Evolutionary conservation across 208 protist species (phyloP), one percentile per base, ranked within the genome.

Genomic region (Leishmania tarentolae): DNA sequence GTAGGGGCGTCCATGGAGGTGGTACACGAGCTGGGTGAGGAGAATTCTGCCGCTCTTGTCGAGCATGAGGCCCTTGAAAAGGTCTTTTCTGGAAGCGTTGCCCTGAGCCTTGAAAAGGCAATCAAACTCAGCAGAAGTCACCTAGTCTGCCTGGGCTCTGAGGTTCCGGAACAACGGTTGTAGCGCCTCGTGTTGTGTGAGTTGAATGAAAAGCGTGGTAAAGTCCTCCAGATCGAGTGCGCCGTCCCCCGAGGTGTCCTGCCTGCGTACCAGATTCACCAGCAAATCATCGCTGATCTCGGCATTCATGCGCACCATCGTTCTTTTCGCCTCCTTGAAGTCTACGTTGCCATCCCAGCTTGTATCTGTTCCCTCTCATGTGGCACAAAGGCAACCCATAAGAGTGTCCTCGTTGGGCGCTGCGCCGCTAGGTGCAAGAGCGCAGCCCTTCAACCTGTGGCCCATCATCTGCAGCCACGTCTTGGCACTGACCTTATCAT

Each of bases 191-290:
- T 85, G 79, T 46, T 84, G 57, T 31, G 86, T 83, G 44, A 92
- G 79, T n/a, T 81, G 57, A 31, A 87, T 77, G 77, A 88, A 95
- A 50, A 95, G 80, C 13, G 52, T 83, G 2, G 71, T 83, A 77
- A 93, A 95, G 76, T 93, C 90, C 35, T 88, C 80, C 57, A 89
- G 77, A 61, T 90, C 76, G n/a, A 95, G 84, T 17, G 75, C 70
- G 28, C 81, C 86, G 61, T 92, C 90, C 6, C 85, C 78, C 15
- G 85, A 90, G 40, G 40, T 61, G 79, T 90, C 90, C 79, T 87
- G 86, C n/a, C 82, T 50, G 40, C 66, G 57, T 63, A 93, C 87
- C 8, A 88, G 74, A 15, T 68, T 28, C n/a, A 75, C 70, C 40
- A 93, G 61, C 53, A 77, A 35, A 19, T 24, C 44, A 47, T 86